A percentile compares a stretch with the other conserved stretches of the same genome.
Conservation (phyloP, 2,329 filamentous ascomycete species). For the Stagonosporopsis vannaccii region DNA sequence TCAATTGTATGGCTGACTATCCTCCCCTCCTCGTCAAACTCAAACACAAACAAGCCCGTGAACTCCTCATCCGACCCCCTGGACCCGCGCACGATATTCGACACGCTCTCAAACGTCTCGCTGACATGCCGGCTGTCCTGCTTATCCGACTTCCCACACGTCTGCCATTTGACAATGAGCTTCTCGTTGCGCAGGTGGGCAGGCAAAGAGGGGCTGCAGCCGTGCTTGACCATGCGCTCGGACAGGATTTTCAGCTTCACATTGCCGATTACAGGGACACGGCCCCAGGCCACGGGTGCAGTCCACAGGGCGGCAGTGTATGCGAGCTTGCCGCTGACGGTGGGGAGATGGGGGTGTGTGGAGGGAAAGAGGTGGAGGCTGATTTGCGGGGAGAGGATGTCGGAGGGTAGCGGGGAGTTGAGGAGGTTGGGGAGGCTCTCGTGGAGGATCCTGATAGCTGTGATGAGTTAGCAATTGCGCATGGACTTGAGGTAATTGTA, state of each 20-base stretch:
- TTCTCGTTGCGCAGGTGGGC: conserved; percentile 69
- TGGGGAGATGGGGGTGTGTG: conserved; percentile 87
- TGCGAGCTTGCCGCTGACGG: conserved; percentile 87
- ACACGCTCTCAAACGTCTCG: conserved; percentile 63
- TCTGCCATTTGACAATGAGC: conserved; percentile 90
- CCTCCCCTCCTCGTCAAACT: conserved; percentile 87
- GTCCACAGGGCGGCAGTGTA: conserved; percentile 97
- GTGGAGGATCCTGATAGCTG: conserved; percentile 67
- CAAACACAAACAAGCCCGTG: conserved; percentile 90
- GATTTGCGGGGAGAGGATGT: conserved; percentile 68
- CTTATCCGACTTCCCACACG: conserved; percentile 62
- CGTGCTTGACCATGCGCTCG: conserved; percentile 79
- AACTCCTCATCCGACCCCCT: conserved; percentile 69
- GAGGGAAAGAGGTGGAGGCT: conserved; percentile 71
- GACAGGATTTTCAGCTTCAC: conserved; percentile 86
- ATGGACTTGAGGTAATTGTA: background rate
- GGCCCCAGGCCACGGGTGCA: conserved; percentile 93
- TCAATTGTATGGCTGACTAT: conserved; percentile 92
- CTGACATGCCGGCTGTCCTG: conserved; percentile 53
- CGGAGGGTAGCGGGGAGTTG: conserved; percentile 66
- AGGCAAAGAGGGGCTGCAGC: conserved; percentile 48
- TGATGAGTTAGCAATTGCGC: conserved; percentile 11
- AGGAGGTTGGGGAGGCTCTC: conserved; percentile 68
- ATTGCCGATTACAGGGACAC: conserved; percentile 88
- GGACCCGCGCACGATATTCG: conserved; percentile 63